A percentile compares a stretch with the other conserved stretches of the same genome.
Conservation (phyloP, 2,329 filamentous ascomycete genomes). For the Exserohilum rostratum region DNA sequence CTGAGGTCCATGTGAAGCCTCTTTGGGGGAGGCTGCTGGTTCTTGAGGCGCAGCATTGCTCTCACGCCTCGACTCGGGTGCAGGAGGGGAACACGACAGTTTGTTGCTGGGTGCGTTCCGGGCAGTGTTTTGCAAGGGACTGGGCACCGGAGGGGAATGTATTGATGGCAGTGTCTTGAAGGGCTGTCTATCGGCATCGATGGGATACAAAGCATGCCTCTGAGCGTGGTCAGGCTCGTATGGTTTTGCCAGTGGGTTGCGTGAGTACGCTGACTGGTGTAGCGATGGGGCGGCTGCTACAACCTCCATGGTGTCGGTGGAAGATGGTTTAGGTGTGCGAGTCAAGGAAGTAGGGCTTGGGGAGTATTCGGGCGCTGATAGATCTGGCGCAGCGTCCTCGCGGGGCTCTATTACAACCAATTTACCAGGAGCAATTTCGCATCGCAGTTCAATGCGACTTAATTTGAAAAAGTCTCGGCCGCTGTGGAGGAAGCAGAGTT, state of each 20-base stretch:
- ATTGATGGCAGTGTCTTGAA: constrained; percentile 21
- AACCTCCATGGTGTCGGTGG: constrained; percentile 37
- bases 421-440: constrained; percentile 33
- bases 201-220: constrained; percentile 22
- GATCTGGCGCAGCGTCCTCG: constrained; percentile 28
- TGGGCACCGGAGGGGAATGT: constrained; percentile 25
- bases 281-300: constrained; percentile 32
- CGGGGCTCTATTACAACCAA: constrained; percentile 36
- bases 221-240: constrained; percentile 25
- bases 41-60: constrained; percentile 20
- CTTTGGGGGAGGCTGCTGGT: constrained; percentile 16
- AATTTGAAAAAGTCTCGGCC: constrained; percentile 49
- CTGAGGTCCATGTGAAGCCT: constrained; percentile 23
- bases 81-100: constrained; percentile 21
- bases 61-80: constrained; percentile 21
- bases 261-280: constrained; percentile 24
- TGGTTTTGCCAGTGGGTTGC: constrained; percentile 13
- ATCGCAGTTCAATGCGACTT: constrained; percentile 47
- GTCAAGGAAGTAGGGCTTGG: constrained; percentile 22
- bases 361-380: constrained; percentile 26
- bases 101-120: constrained; percentile 27
- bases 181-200: constrained; percentile 27
- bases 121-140: constrained; percentile 16
- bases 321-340: constrained; percentile 5
- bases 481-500: constrained; percentile 25